Evolutionary conservation across 2,329 filamentous ascomycete species (phyloP), one percentile per base, ranked within the genome.

Genomic region (Raffaelea ambrosiae): DNA sequence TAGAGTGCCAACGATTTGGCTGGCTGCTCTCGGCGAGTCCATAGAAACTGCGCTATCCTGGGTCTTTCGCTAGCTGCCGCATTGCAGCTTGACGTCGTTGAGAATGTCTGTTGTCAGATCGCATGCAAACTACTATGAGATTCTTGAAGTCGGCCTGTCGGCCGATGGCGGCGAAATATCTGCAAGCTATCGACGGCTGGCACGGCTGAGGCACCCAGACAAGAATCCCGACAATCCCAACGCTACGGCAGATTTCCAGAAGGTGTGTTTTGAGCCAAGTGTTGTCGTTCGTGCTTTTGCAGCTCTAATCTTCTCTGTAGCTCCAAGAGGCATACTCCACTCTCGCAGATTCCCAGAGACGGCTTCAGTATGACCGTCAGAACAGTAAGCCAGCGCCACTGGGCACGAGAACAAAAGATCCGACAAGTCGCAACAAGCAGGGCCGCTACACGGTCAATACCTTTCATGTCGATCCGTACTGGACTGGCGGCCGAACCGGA

Each of bases 171-270:
- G 47, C 7, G 23, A 43, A 4, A 51, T 61, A 10, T 42, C 43
- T 20, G 46, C 53, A 1, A 57, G 51, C 40, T 61, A 57, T 47
- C 51, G 50, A 9, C 53, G 51, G 4, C 52, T 61, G 3, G 59
- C 55, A 0, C 54, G 46, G 40, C 39, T 54, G 33, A 53, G 44
- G 33, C 57, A 59, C 22, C 57, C 59, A 0, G 58, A 59, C 51
- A 58, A 59, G 44, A 57, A 57, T 31, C 49, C 29, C 0, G 35
- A 40, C 9, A 57, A 59, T 13, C 53, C 55, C 1, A 39, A 54
- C 5, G 58, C 59, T 4, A 59, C 59, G 2, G 52, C 53, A 1
- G 52, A 52, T 10, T 60, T 59, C 21, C 56, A 60, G 35, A 47
- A 52, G 43, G 57, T 58, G 26, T 3, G 39, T 23, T 41, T n/a